Percentiles rank a stretch among this genome's conserved stretches.
Conservation (phyloP, 2,329 filamentous ascomycete species). For the Diaporthe velutina region DNA sequence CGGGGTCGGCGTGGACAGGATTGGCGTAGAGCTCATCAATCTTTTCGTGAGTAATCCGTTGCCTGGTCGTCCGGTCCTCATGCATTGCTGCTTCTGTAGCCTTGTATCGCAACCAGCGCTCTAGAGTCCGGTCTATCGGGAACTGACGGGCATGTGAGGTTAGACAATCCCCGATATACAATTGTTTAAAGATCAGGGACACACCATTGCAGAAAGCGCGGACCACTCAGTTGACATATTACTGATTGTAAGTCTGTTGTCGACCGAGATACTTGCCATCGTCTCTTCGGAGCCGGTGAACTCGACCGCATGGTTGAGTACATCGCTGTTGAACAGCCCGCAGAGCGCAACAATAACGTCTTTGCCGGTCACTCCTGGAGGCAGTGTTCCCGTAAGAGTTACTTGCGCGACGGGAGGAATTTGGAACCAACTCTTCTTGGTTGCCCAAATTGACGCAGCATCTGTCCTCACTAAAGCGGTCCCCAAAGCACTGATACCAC, state of each 20-base stretch:
- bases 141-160: conserved; percentile 60
- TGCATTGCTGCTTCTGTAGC: conserved; percentile 79
- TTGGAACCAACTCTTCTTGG: conserved; percentile 88
- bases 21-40: conserved; percentile 80
- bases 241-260: conserved; percentile 78
- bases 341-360: conserved; percentile 94
- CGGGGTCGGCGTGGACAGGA: conserved; percentile 77
- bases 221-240: conserved; percentile 88
- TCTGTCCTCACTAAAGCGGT: conserved; percentile 90
- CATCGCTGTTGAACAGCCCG: conserved; percentile 86
- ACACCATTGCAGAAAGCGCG: conserved; percentile 32
- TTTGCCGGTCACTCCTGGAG: conserved; percentile 87
- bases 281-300: conserved; percentile 87
- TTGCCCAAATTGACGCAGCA: conserved; percentile 88
- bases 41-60: conserved; percentile 78
- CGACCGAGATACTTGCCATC: conserved; percentile 77
- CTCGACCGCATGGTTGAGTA: conserved; percentile 91
- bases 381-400: conserved; percentile 80
- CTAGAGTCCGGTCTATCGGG: conserved; percentile 80
- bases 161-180: not conserved
- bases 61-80: conserved; percentile 58
- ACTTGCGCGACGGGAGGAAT: conserved; percentile 87
- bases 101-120: conserved; percentile 81
- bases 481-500: conserved; percentile 81
- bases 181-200: not conserved